Evolutionary conservation across 2,329 filamentous ascomycete species (phyloP).

Genomic region (Fusarium nematophilum): DNA sequence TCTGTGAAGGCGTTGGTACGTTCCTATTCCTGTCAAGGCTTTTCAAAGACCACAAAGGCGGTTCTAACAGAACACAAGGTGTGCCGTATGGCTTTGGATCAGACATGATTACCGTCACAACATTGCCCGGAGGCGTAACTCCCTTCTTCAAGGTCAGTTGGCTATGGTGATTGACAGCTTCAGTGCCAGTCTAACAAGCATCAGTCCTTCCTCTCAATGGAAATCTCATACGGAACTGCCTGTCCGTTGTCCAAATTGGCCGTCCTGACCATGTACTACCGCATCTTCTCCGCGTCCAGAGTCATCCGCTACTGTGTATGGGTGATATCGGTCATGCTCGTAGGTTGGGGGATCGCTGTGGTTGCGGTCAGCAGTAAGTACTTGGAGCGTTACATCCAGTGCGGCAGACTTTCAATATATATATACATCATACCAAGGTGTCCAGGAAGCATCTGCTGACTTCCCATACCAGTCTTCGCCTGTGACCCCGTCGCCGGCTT

Average conservation of each 20-base stretch:
- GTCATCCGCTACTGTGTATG: not conserved
- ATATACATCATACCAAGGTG: not conserved
- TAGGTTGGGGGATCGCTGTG: constrained; percentile 7
- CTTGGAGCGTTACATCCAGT: no score
- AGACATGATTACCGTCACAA: constrained; percentile 3
- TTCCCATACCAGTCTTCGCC: not conserved
- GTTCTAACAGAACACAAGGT: not conserved
- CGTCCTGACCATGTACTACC: constrained; percentile 14
- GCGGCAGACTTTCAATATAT: no score
- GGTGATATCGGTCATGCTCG: not conserved
- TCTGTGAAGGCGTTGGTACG: constrained; percentile 2
- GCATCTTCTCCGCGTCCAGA: constrained; percentile 5
- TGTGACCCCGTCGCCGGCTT: constrained; percentile 8
- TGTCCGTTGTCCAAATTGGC: constrained; percentile 14
- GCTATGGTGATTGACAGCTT: no score
- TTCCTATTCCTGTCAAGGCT: not conserved
- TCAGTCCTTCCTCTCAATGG: constrained; percentile 5
- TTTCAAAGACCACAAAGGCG: not conserved
- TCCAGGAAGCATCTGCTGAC: not conserved
- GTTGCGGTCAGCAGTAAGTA: constrained; percentile 13
- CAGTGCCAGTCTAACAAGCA: no score
- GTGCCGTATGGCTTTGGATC: not conserved
- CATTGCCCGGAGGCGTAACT: not conserved
- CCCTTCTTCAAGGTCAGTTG: constrained; percentile 6
- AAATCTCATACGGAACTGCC: constrained; percentile 7